Percentiles rank a stretch among this genome's conserved stretches.
phyloP scores from a whole-genome alignment of 305 asterid species.

The Solanum chacoense region DNA sequence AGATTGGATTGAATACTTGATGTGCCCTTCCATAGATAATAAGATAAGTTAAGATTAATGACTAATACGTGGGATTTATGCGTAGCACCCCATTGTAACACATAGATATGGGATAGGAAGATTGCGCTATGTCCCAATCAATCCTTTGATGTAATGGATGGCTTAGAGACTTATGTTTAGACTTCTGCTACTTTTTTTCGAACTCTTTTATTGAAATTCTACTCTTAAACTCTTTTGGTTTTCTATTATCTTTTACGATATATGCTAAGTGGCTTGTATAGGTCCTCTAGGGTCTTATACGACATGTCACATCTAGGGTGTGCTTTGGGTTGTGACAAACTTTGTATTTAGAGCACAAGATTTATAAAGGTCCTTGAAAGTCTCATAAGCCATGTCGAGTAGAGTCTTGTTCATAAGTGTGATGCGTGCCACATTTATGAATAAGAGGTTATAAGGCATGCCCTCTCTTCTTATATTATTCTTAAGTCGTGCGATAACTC shows the following conservation, averaged over 20 bases:
- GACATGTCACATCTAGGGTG: background rate
- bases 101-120: no score
- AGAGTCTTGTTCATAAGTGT: background rate
- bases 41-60: background rate
- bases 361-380: background rate
- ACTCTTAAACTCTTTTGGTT: background rate
- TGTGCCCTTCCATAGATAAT: background rate
- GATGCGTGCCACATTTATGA: background rate
- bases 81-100: no score
- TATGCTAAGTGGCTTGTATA: background rate
- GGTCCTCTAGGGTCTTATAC: background rate
- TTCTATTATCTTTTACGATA: no score
- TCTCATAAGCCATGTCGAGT: background rate
- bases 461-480: no score
- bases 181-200: background rate
- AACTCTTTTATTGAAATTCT: background rate
- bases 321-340: background rate
- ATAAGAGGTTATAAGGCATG: background rate
- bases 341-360: background rate
- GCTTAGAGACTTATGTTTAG: background rate
- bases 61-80: background rate
- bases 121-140: background rate
- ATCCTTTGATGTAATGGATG: background rate
- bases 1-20: no score
- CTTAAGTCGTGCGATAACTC: background rate